phyloP scores from a whole-genome alignment of 176 grass and related monocot species.

The Rhynchospora tenuis region DNA sequence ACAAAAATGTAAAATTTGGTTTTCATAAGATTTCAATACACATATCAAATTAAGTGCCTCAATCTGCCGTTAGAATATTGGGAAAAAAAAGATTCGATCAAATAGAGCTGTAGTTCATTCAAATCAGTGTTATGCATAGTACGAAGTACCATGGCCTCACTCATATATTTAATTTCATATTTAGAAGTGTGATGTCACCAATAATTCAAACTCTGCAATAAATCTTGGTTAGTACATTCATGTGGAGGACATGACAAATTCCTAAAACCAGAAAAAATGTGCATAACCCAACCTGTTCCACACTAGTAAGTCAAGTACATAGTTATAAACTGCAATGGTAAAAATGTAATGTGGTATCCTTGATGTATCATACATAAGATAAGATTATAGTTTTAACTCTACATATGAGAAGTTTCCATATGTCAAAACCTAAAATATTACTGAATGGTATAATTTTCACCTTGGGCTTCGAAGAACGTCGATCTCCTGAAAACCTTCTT shows the following conservation, averaged over 20 bases:
- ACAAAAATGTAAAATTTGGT: too few species aligned
- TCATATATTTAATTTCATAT: neutral
- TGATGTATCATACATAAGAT: neutral
- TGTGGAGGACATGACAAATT: neutral
- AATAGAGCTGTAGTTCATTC: too few species aligned
- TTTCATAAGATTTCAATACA: too few species aligned
- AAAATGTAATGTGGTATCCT: neutral
- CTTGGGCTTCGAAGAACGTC: conserved; percentile 50
- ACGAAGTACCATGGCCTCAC: too few species aligned
- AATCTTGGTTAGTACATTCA: neutral
- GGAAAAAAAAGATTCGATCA: too few species aligned
- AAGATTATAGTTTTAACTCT: neutral
- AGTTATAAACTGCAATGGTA: neutral
- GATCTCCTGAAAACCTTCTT: conserved; percentile 76
- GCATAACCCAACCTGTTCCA: neutral
- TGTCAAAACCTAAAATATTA: neutral
- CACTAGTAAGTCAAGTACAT: neutral
- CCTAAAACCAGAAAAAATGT: neutral
- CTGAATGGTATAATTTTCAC: conserved; percentile 37
- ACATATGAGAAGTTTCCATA: neutral
- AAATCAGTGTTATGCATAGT: too few species aligned
- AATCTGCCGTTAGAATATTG: too few species aligned
- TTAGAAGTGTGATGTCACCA: neutral
- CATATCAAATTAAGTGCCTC: too few species aligned
- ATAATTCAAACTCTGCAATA: neutral